Conservation (phyloP, 495 filamentous ascomycete genomes). For the Penicillium longicatenatum region DNA sequence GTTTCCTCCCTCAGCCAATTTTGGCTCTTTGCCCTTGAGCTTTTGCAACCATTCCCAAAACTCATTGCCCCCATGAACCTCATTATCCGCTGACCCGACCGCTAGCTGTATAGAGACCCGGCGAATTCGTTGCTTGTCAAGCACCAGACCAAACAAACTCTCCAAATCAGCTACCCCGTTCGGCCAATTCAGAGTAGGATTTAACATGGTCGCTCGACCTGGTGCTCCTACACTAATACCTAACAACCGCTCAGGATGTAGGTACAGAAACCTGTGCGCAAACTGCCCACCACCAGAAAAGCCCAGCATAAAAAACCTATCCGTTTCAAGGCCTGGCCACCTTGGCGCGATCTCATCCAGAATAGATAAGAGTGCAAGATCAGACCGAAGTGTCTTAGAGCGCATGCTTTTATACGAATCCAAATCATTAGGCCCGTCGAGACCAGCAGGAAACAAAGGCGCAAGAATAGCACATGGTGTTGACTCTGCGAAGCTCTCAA, state of each 20-base stretch:
- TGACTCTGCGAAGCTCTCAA: background rate
- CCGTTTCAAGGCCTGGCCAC: background rate
- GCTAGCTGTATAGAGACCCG: background rate
- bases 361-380: background rate
- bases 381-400: background rate
- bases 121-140: background rate
- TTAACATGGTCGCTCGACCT: background rate
- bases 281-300: conserved; percentile 4
- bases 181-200: background rate
- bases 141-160: background rate
- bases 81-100: background rate
- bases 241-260: background rate
- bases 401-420: background rate
- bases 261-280: background rate
- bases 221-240: conserved; percentile 1
- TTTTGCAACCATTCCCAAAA: conserved; percentile 3
- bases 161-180: background rate
- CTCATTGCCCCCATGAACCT: background rate
- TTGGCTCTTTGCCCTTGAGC: background rate
- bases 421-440: conserved; percentile 1
- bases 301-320: background rate
- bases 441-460: background rate
- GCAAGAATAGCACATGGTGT: conserved; percentile 2
- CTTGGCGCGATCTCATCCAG: background rate
- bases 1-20: background rate